These are phyloP conservation scores for Venustampulla echinocandica DNA, from an alignment of 495 filamentous ascomycete genomes.

Conservation along the genomic window DNA sequence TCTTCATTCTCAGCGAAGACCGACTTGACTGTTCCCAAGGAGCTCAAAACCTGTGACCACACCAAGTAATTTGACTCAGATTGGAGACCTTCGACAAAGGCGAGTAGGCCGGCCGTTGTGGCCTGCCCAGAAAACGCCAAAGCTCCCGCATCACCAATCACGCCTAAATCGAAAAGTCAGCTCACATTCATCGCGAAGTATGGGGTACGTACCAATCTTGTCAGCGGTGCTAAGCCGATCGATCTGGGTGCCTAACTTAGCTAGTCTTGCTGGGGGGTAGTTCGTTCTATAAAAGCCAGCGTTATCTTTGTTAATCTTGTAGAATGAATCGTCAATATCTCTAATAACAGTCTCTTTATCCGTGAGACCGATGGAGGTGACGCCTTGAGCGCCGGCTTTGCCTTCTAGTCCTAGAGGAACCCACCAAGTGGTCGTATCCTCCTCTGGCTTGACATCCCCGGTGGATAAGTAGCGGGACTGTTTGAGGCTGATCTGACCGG, in stretches of 20 bases:
- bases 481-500: constrained; percentile 67
- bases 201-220: constrained; percentile 62
- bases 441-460: constrained; percentile 73
- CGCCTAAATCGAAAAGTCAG: constrained; percentile 4
- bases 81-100: constrained; percentile 71
- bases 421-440: constrained; percentile 94
- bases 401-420: constrained; percentile 74
- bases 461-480: constrained; percentile 85
- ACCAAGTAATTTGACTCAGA: constrained; percentile 78
- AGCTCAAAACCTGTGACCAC: constrained; percentile 73
- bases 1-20: constrained; percentile 44
- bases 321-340: constrained; percentile 70
- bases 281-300: constrained; percentile 91
- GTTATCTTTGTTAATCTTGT: constrained; percentile 84
- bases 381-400: constrained; percentile 40
- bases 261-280: constrained; percentile 71
- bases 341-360: constrained; percentile 64
- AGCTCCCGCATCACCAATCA: constrained; percentile 81
- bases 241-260: constrained; percentile 65
- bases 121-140: constrained; percentile 80
- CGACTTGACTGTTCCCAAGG: constrained; percentile 45
- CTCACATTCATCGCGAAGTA: neutral
- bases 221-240: constrained; percentile 71
- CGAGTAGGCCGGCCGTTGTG: constrained; percentile 67
- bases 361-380: constrained; percentile 53